These are phyloP conservation scores for Pestalotiopsis sp. DNA, from an alignment of 2,329 filamentous ascomycete genomes.

Conservation along the genomic window DNA sequence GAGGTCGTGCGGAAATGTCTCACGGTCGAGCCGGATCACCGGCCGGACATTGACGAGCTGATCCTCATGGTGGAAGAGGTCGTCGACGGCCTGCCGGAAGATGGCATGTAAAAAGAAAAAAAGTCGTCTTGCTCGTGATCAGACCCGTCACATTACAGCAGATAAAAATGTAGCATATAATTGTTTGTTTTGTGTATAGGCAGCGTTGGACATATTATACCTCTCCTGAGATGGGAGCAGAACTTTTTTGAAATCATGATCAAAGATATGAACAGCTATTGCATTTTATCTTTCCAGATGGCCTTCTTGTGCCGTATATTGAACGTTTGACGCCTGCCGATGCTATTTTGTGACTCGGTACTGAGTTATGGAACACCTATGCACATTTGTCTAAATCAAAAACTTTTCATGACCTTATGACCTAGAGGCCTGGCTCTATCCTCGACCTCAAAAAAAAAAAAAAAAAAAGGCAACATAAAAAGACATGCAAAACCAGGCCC, in stretches of 20 bases:
- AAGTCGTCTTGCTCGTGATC: not conserved
- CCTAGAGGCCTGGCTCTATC: too few relatives aligned
- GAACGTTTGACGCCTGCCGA: not conserved
- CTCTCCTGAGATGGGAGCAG: not conserved
- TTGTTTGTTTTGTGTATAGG: not conserved
- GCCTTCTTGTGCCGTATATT: not conserved
- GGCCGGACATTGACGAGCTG: conserved; percentile 56
- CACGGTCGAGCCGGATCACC: conserved; percentile 80
- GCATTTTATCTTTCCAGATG: not conserved
- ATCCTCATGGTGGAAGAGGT: conserved; percentile 34
- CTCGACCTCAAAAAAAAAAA: too few relatives aligned
- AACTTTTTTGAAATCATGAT: not conserved
- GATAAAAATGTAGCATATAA: not conserved
- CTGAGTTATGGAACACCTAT: too few relatives aligned
- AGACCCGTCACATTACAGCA: not conserved
- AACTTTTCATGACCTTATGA: too few relatives aligned
- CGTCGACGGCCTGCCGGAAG: conserved; percentile 32
- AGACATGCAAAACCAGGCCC: too few relatives aligned
- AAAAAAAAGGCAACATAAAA: too few relatives aligned
- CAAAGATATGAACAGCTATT: not conserved
- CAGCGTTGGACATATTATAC: conserved; percentile 6
- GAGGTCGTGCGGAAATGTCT: conserved; percentile 87
- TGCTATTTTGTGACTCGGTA: too few relatives aligned
- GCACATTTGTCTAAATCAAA: too few relatives aligned
- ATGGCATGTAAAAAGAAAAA: conserved; percentile 16